Evolutionary conservation across 2,329 filamentous ascomycete species (phyloP), one percentile per base, ranked within the genome.

Genomic region (Passalora sequoiae): DNA sequence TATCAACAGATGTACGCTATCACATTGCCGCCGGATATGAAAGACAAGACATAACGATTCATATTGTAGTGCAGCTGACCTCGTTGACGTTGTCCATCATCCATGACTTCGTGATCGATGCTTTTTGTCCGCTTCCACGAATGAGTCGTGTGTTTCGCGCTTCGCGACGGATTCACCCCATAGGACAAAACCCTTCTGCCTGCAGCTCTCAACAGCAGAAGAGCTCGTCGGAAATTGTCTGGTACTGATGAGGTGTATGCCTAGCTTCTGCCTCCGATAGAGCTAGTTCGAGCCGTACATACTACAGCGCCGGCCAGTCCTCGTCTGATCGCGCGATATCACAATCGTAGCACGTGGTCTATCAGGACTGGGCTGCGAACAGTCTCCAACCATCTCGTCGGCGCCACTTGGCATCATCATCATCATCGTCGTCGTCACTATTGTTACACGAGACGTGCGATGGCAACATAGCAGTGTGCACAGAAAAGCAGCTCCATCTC

Each of bases 281-380:
- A 43, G 21, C n/a, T 29, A 16, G 17, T 31, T 5, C 15, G n/a
- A 36, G 40, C 13, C 25, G n/a, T 25, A 33, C 15, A n/a, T 41
- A 15, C 17, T 20, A 9, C 13, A 30, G 17, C 38, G 19, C 13
- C 17, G 6, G 9, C 28, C 29, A 32, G 30, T 22, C 30, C 25
- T 40, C 38, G 38, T 40, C 38, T 40, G 32, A 43, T 43, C 40
- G 31, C 32, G 24, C 32, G 16, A 43, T 40, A 40, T 31, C 40
- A 37, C 21, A 36, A 15, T 33, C 17, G 6, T 24, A 20, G 31
- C 31, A 33, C 38, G 38, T 40, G 38, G 38, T 40, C 28, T 20
- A 40, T 24, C n/a, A n/a, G n/a, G n/a, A 36, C 15, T 36, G 33
- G 16, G 6, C 19, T 19, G 30, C 7, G 6, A n/a, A 10, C 6